These are phyloP conservation scores for Cylindrotheca fusiformis DNA, from an alignment of 108 stramenopile species.

Conservation along the genomic window DNA sequence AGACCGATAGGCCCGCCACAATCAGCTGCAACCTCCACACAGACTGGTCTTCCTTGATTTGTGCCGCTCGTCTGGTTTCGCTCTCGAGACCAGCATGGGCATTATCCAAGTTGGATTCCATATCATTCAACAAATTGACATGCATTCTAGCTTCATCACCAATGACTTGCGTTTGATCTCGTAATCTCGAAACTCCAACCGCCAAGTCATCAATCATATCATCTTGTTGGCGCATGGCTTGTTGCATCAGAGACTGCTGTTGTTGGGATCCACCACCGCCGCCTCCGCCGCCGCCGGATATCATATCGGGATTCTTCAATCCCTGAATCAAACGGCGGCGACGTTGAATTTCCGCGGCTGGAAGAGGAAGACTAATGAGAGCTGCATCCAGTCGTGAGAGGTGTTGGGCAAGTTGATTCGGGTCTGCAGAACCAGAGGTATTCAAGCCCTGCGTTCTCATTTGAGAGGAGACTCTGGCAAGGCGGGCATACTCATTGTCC, in stretches of 20 bases:
- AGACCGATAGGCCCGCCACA: slow-evolving; percentile 69
- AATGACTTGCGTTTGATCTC: slow-evolving; percentile 80
- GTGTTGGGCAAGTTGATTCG: slow-evolving; percentile 19
- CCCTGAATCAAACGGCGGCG: slow-evolving; percentile 51
- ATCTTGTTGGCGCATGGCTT: slow-evolving; percentile 82
- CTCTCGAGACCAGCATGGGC: slow-evolving; percentile 78
- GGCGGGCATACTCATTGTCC: slow-evolving; percentile 87
- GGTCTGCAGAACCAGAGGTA: slow-evolving; percentile 5
- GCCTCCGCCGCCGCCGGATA: not conserved
- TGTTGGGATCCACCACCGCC: slow-evolving; percentile 1
- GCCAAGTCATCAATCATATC: slow-evolving; percentile 91
- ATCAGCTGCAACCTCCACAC: slow-evolving; percentile 84
- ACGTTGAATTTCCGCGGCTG: slow-evolving; percentile 40
- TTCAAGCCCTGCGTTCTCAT: slow-evolving; percentile 39
- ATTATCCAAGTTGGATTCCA: slow-evolving; percentile 84
- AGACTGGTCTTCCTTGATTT: slow-evolving; percentile 72
- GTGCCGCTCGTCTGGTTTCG: slow-evolving; percentile 77
- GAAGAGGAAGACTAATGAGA: slow-evolving; percentile 30
- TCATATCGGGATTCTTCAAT: slow-evolving; percentile 18
- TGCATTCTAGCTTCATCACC: slow-evolving; percentile 85
- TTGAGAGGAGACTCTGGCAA: slow-evolving; percentile 78
- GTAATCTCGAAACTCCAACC: slow-evolving; percentile 77
- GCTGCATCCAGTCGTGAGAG: slow-evolving; percentile 33
- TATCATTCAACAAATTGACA: slow-evolving; percentile 79
- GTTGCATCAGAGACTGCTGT: slow-evolving; percentile 26